These are phyloP conservation scores for Sedum album DNA, from an alignment of 164 flowering plant species.

Conservation along the genomic window DNA sequence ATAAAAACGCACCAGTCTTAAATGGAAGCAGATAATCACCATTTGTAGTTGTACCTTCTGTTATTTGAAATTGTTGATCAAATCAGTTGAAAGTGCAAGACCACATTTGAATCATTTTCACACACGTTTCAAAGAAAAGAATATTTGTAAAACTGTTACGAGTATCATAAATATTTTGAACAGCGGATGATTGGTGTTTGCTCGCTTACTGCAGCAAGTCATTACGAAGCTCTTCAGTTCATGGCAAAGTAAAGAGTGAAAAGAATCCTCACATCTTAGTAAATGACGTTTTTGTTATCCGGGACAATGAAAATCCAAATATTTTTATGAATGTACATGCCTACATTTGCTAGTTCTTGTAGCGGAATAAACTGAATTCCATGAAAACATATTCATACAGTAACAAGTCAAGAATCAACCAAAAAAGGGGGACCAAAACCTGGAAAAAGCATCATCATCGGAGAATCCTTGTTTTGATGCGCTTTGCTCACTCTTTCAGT, in stretches of 20 bases:
- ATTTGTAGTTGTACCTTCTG: slow-evolving; percentile 98
- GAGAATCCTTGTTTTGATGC: slow-evolving; percentile 50
- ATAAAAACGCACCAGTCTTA: slow-evolving; percentile 85
- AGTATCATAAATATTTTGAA: background rate
- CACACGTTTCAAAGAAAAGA: background rate
- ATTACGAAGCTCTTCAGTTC: background rate
- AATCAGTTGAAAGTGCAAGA: background rate
- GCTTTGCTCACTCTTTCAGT: slow-evolving; percentile 80
- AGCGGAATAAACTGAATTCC: background rate
- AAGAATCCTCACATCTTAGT: background rate
- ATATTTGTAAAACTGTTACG: background rate
- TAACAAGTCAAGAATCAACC: background rate
- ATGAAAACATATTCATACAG: background rate
- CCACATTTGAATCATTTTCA: background rate
- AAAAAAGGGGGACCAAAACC: slow-evolving; percentile 26
- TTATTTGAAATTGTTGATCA: background rate
- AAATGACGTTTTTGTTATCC: background rate
- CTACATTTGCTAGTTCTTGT: background rate
- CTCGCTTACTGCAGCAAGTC: background rate
- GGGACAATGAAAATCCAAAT: background rate
- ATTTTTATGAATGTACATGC: background rate
- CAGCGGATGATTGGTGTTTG: background rate
- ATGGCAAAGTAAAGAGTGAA: background rate
- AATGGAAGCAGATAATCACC: slow-evolving; percentile 90
- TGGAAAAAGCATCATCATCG: slow-evolving; percentile 94